phyloP scores from a whole-genome alignment of 2,329 filamentous ascomycete species.

The Tolypocladium ovalisporum region DNA sequence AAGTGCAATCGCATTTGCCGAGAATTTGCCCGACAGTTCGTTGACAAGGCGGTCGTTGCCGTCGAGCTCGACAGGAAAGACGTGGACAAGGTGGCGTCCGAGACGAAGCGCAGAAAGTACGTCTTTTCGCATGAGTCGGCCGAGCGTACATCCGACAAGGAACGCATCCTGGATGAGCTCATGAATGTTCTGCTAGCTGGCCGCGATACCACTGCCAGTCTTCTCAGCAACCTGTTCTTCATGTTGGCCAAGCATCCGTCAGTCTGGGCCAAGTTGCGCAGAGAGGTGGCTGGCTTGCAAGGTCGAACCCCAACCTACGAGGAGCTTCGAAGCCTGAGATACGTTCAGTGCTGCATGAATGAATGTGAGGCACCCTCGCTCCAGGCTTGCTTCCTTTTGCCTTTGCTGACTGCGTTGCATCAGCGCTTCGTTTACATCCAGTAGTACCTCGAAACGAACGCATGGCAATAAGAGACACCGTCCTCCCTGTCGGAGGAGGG shows the following conservation, averaged over 20 bases:
- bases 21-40: slow-evolving; percentile 4
- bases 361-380: slow-evolving; percentile 6
- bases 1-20: slow-evolving; percentile 2
- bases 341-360: slow-evolving; percentile 11
- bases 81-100: background rate
- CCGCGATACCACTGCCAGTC: slow-evolving; percentile 26
- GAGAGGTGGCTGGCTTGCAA: slow-evolving; percentile 17
- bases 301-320: slow-evolving; percentile 10
- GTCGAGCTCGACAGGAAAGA: slow-evolving; percentile 4
- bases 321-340: slow-evolving; percentile 9
- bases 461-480: slow-evolving; percentile 32
- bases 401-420: background rate
- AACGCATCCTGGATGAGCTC: slow-evolving; percentile 10
- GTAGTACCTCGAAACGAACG: slow-evolving; percentile 37
- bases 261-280: slow-evolving; percentile 29
- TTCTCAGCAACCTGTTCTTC: slow-evolving; percentile 20
- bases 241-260: slow-evolving; percentile 21
- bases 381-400: background rate
- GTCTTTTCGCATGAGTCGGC: slow-evolving; percentile 14
- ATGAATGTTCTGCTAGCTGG: slow-evolving; percentile 23
- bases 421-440: slow-evolving; percentile 33
- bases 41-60: slow-evolving; percentile 4
- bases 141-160: background rate
- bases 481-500: slow-evolving; percentile 39
- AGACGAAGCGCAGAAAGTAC: slow-evolving; percentile 7